Evolutionary conservation across 495 filamentous ascomycete species (phyloP).

Genomic region (Aspergillus incahuasiensis): DNA sequence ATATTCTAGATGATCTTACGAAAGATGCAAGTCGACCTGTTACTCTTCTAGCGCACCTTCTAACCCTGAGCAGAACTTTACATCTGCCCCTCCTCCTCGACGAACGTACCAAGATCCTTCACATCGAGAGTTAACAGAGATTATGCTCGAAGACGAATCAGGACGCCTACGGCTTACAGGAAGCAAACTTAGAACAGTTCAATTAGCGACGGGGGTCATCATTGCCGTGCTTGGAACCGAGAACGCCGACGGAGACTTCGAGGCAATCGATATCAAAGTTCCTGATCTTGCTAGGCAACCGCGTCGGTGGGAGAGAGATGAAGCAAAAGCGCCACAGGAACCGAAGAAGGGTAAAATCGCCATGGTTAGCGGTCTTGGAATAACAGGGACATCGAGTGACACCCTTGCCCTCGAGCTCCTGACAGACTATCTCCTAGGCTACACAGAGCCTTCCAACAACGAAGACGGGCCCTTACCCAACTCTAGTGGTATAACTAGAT

Average conservation of each 20-base stretch:
- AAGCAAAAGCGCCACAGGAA: slow-evolving; percentile 32
- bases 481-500: slow-evolving; percentile 67
- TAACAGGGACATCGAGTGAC: slow-evolving; percentile 70
- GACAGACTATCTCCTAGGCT: slow-evolving; percentile 83
- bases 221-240: slow-evolving; percentile 91
- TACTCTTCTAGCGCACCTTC: neutral
- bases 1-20: slow-evolving; percentile 89
- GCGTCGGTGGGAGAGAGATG: slow-evolving; percentile 64
- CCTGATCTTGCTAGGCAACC: slow-evolving; percentile 82
- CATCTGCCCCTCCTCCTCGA: slow-evolving; percentile 72
- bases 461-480: slow-evolving; percentile 29
- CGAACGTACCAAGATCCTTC: slow-evolving; percentile 63
- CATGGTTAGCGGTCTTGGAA: slow-evolving; percentile 80
- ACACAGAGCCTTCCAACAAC: slow-evolving; percentile 54
- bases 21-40: slow-evolving; percentile 66
- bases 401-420: slow-evolving; percentile 70
- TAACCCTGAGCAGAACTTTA: slow-evolving; percentile 62
- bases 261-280: slow-evolving; percentile 83
- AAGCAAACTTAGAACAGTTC: slow-evolving; percentile 51
- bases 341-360: slow-evolving; percentile 65
- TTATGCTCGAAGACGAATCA: slow-evolving; percentile 94
- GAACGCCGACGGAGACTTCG: slow-evolving; percentile 84
- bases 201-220: slow-evolving; percentile 87
- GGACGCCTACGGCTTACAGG: slow-evolving; percentile 84
- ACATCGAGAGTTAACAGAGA: slow-evolving; percentile 47